A percentile compares a stretch with the other conserved stretches of the same genome.
These are phyloP conservation scores for Fraxinus paxiana DNA, from an alignment of 305 asterid species.

Conservation along the genomic window DNA sequence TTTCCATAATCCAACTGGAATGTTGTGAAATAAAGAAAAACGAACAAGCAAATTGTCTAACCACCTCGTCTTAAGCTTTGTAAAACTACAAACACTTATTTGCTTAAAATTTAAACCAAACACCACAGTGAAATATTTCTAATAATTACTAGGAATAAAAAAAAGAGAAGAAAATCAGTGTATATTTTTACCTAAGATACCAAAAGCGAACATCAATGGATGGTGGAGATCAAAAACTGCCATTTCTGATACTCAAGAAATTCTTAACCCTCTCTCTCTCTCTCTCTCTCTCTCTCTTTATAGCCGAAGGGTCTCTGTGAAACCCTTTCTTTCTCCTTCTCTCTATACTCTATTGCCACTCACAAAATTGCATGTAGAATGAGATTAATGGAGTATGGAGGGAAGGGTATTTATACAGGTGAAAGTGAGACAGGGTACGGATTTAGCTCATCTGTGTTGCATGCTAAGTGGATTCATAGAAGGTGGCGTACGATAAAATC, in stretches of 20 bases:
- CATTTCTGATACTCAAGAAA: slow-evolving; percentile 25
- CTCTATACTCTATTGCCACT: not conserved
- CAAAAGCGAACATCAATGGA: slow-evolving; percentile 47
- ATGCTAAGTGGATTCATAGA: slow-evolving; percentile 53
- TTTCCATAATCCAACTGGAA: not conserved
- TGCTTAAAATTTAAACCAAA: too few species aligned
- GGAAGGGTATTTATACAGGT: slow-evolving; percentile 22
- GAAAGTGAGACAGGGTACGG: slow-evolving; percentile 11
- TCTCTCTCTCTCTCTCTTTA: not conserved
- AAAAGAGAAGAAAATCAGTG: not conserved
- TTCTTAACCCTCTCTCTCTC: not conserved
- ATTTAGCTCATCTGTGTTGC: slow-evolving; percentile 41
- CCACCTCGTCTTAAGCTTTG: not conserved
- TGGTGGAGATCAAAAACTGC: slow-evolving; percentile 47
- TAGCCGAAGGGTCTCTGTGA: not conserved
- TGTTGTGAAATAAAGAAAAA: not conserved
- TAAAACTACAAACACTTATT: not conserved
- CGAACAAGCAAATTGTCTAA: not conserved
- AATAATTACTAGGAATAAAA: not conserved
- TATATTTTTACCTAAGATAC: slow-evolving; percentile 43
- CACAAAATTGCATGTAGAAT: not conserved
- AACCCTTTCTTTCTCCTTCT: not conserved
- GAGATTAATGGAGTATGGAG: not conserved
- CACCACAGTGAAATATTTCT: too few species aligned
- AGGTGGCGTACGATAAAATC: slow-evolving; percentile 63